Evolutionary conservation across 345 rosid species (phyloP), one percentile per base, ranked within the genome.

Genomic region (Triadica sebifera): DNA sequence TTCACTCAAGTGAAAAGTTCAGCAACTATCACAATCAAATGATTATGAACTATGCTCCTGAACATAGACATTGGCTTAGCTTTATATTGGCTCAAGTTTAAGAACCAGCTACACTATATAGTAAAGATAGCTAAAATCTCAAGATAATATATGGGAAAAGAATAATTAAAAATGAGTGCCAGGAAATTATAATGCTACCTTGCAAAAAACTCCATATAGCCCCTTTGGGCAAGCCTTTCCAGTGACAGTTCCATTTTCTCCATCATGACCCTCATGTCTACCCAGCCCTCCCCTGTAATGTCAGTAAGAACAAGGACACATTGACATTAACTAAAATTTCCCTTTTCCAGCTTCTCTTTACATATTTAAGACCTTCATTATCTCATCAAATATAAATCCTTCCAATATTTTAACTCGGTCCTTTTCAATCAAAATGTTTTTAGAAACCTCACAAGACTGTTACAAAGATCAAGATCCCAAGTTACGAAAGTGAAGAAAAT

Each of bases 171-270:
- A 12, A 37, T 63, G 7, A 69, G 38, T 49, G 34, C 43, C 41
- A 78, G 51, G 12, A 77, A 55, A 55, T 71, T 16, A 65, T 12
- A 61, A 60, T 55, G 57, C 20, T 76, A 96, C 99, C 95, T 85
- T 72, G 65, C 99, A 96, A 85, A 91, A 96, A 74, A 77, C 88
- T 74, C 99, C 99, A 67, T 87, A 89, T 65, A 93, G 92, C 75
- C 98, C 99, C 77, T 82, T 85, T 10, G 99, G 99, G 78, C 99
- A 96, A 75, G 94, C 89, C 75, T 88, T 91, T 64, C 99, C 99
- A n/a, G 89, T 88, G 78, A 88, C 78, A 29, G 97, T 87, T 76
- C 99, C 99, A 75, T 89, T 90, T 88, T 81, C 89, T 69, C 99
- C 98, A 74, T 77, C 77, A 66, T 79, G 84, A 70, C 65, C 83